Evolutionary conservation across 2,329 filamentous ascomycete species (phyloP).

Genomic region (Fusarium piperis): DNA sequence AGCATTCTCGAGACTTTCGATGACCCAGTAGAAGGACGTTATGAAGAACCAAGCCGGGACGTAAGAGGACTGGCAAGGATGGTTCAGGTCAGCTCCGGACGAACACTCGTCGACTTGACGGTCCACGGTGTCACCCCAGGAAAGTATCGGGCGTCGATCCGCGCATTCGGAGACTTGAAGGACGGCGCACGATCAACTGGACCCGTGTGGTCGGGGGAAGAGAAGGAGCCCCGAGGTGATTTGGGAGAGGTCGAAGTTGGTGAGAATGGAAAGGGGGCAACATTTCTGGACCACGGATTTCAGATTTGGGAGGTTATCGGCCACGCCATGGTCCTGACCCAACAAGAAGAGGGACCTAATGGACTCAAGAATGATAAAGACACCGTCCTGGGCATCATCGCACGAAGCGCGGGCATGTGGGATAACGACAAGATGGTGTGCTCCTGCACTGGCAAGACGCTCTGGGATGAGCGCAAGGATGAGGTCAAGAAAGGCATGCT

Average conservation of each 20-base stretch:
- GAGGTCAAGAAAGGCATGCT: constrained; percentile 92
- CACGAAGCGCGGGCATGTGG: constrained; percentile 96
- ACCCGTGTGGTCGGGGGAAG: constrained; percentile 76
- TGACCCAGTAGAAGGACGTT: constrained; percentile 59
- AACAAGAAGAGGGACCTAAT: constrained; percentile 61
- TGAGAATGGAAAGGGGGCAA: constrained; percentile 77
- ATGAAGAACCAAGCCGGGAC: constrained; percentile 57
- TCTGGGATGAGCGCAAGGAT: constrained; percentile 96
- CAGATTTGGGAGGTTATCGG: constrained; percentile 98
- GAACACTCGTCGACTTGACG: constrained; percentile 88
- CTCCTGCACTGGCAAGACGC: constrained; percentile 95
- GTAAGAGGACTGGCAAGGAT: constrained; percentile 91
- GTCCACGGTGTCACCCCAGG: constrained; percentile 84
- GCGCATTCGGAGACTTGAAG: constrained; percentile 88
- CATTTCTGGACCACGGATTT: constrained; percentile 83
- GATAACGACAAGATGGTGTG: constrained; percentile 99
- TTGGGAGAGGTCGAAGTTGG: constrained; percentile 82
- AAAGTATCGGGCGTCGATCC: constrained; percentile 83
- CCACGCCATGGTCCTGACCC: constrained; percentile 87
- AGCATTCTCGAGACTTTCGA: constrained; percentile 93
- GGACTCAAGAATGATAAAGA: constrained; percentile 79
- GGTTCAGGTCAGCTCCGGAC: constrained; percentile 84
- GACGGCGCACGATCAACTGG: constrained; percentile 85
- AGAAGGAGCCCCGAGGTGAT: constrained; percentile 58
- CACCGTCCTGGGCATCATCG: constrained; percentile 92